Evolutionary conservation across 192 early-diverging fungal genomes (phyloP).

Genomic region (Coemansia reversa): DNA sequence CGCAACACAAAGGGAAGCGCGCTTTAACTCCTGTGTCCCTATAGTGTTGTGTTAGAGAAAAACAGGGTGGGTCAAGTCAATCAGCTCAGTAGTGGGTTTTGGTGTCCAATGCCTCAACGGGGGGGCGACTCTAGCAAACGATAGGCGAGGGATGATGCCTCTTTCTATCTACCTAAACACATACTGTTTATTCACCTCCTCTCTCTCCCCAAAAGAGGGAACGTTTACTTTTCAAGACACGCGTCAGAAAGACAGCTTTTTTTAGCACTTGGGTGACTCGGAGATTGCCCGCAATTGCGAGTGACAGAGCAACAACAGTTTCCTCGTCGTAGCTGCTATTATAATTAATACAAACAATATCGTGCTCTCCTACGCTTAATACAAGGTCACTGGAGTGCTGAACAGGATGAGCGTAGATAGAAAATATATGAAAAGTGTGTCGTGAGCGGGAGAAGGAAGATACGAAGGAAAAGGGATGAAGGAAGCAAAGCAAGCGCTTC

Average conservation of each 20-base stretch:
- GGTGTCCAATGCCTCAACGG: not conserved
- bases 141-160: not conserved
- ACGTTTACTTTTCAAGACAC: constrained; percentile 3
- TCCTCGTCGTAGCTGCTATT: too few species aligned
- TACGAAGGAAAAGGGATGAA: too few species aligned
- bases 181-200: too few species aligned
- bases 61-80: not conserved
- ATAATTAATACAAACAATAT: too few species aligned
- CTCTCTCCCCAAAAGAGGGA: not conserved
- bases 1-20: constrained; percentile 1
- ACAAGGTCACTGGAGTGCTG: too few species aligned
- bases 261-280: not conserved
- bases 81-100: not conserved
- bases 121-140: not conserved
- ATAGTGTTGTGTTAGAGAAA: not conserved
- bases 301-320: too few species aligned
- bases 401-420: too few species aligned
- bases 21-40: too few species aligned
- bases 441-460: too few species aligned
- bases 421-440: too few species aligned
- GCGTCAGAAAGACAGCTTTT: constrained; percentile 1
- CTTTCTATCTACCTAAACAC: not conserved
- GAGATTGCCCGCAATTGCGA: not conserved
- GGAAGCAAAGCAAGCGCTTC: too few species aligned
- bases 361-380: too few species aligned